phyloP scores from a whole-genome alignment of 495 filamentous ascomycete species.

The Pyrenula massariospora region DNA sequence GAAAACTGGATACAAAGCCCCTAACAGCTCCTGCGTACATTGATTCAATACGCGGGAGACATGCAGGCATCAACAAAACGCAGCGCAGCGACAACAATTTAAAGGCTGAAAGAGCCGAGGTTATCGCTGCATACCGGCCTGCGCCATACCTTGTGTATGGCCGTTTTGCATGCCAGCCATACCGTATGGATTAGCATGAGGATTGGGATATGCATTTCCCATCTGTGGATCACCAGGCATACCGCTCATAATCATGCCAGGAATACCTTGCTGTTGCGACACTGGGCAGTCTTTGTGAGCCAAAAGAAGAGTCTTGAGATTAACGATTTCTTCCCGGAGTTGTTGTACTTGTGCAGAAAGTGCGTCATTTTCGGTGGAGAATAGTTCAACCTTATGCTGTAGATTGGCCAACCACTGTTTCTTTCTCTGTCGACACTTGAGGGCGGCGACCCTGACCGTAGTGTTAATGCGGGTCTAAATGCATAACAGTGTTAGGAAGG shows the following conservation, averaged over 20 bases:
- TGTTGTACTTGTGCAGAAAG: slow-evolving; percentile 71
- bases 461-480: not conserved
- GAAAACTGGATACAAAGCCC: too few species aligned
- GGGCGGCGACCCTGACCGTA: slow-evolving; percentile 74
- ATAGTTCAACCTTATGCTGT: slow-evolving; percentile 89
- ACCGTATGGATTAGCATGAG: slow-evolving; percentile 60
- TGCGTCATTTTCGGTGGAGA: slow-evolving; percentile 79
- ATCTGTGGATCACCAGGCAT: slow-evolving; percentile 22
- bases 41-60: too few species aligned
- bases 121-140: slow-evolving; percentile 1
- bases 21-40: too few species aligned
- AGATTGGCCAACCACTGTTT: slow-evolving; percentile 98
- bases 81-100: too few species aligned
- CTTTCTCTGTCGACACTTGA: slow-evolving; percentile 96
- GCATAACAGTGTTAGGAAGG: not conserved
- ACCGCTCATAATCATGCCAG: slow-evolving; percentile 54
- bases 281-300: slow-evolving; percentile 97
- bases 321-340: slow-evolving; percentile 87
- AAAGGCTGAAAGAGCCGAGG: too few species aligned
- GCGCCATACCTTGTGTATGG: slow-evolving; percentile 13
- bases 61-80: too few species aligned
- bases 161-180: slow-evolving; percentile 41
- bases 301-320: slow-evolving; percentile 82
- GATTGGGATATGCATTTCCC: slow-evolving; percentile 24
- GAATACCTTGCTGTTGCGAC: slow-evolving; percentile 73